These are phyloP conservation scores for Paramyrothecium roridum DNA, from an alignment of 2,329 filamentous ascomycete species.

Conservation along the genomic window DNA sequence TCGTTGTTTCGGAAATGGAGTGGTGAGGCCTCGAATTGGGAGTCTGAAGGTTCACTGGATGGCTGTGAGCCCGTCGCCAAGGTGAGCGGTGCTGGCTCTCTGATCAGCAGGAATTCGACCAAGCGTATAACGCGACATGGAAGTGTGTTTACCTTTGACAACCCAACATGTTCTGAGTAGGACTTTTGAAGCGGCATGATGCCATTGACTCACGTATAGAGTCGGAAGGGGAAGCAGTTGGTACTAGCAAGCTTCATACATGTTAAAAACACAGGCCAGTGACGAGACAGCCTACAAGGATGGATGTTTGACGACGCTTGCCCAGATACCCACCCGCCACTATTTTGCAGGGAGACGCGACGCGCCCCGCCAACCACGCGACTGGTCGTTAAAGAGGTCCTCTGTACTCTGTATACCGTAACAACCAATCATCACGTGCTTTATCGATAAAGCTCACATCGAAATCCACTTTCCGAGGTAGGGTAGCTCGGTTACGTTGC, in stretches of 20 bases:
- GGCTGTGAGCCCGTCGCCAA: conserved; percentile 54
- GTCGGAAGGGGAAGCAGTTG: background rate
- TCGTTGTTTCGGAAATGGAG: conserved; percentile 56
- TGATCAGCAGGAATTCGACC: conserved; percentile 3
- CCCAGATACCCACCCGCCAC: background rate
- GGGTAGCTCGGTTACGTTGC: conserved; percentile 4
- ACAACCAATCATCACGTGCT: conserved; percentile 17
- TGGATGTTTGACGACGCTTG: background rate
- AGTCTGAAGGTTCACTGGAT: conserved; percentile 36
- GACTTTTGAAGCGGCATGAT: conserved; percentile 38
- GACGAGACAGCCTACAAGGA: background rate
- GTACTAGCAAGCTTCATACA: background rate
- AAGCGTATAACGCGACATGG: background rate
- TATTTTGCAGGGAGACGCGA: conserved; percentile 6
- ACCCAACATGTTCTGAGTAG: conserved; percentile 32
- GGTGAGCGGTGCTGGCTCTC: conserved; percentile 32
- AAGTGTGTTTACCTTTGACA: conserved; percentile 24
- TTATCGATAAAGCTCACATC: conserved; percentile 24
- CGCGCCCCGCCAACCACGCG: conserved; percentile 6
- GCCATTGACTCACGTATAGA: background rate
- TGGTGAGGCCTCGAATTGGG: conserved; percentile 35
- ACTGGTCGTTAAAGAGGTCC: too few relatives aligned
- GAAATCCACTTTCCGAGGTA: conserved; percentile 4
- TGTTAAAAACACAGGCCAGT: background rate
- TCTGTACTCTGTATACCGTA: too few relatives aligned